Base-by-base conservation (phyloP, 345 rosid species). In the Hibiscus syriacus region DNA sequence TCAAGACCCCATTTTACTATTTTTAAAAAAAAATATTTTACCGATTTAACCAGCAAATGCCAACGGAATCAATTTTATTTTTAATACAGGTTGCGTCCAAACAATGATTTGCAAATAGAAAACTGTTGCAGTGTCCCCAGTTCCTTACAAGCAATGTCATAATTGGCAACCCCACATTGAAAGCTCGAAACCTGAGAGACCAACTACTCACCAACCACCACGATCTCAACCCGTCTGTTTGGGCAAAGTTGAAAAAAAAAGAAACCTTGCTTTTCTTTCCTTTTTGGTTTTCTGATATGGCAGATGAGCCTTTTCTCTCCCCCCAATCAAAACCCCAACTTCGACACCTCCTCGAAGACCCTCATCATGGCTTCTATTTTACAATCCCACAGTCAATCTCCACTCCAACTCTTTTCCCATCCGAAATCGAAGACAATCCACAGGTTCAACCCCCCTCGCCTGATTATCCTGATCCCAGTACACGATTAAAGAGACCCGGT, bases 381-480 rank as follows among this genome's bases (percentile, higher is more conserved):
- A 27, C 81, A 25, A 56, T 78, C 64, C 57, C 73, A 45, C 86
- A 79, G 16, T 76, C 90, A 32, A 72, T 76, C 53, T 80, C 93
- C 22, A 46, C 74, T 32, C 76, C 84, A 6, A 84, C 58, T 45
- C 14, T 67, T 69, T 12, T 59, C 27, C 3, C 66, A 67, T 10
- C 16, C 43, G 71, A 64, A 23, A 2, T 49, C 54, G 54, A 49
- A 17, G 25, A 49, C 54, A 20, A 49, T 8, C 54, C 54, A 0
- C 54, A 49, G 54, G 19, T 49, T 19, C 54, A 49, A 49, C 25
- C 54, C 54, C 54, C 25, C 19, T 20, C 54, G 10, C 3, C 8
- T 49, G 23, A 48, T 17, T 17, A 1, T 48, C 22, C 20, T n/a
- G 20, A 48, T 36, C 60, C 74, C 0, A 34, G 1, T 23, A 17